phyloP scores from a whole-genome alignment of 345 rosid genomes.

The Mercurialis annua region DNA sequence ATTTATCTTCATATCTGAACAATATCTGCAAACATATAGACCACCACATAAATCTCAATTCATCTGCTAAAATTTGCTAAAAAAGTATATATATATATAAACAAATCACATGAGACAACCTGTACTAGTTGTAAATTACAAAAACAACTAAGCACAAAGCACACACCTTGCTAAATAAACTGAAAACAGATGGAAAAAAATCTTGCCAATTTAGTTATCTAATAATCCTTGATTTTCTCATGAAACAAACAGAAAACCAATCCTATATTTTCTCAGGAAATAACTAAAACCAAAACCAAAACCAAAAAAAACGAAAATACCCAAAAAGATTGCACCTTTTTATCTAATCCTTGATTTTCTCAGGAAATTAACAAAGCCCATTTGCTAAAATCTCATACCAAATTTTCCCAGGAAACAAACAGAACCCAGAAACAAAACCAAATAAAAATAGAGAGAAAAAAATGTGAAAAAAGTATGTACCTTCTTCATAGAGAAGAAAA shows the following conservation, averaged over 20 bases:
- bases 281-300: too few species aligned
- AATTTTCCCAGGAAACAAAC: constrained; percentile 11
- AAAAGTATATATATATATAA: not conserved
- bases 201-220: too few species aligned
- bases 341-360: not conserved
- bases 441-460: not conserved
- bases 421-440: not conserved
- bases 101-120: not conserved
- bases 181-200: too few species aligned
- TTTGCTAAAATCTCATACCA: not conserved
- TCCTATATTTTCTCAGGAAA: not conserved
- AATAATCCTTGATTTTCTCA: not conserved
- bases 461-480: constrained; percentile 5
- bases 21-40: not conserved
- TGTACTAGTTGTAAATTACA: not conserved
- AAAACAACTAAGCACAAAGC: not conserved
- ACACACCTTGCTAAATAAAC: not conserved
- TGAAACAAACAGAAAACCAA: too few species aligned
- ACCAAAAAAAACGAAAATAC: too few species aligned
- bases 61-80: not conserved
- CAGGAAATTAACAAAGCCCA: constrained; percentile 7
- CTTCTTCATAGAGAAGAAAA: constrained; percentile 16
- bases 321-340: not conserved
- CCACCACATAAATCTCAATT: not conserved
- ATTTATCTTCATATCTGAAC: not conserved